A percentile compares a stretch with the other conserved stretches of the same genome.
These are phyloP conservation scores for Drosera spatulata DNA, from an alignment of 179 eudicot species.

Conservation along the genomic window DNA sequence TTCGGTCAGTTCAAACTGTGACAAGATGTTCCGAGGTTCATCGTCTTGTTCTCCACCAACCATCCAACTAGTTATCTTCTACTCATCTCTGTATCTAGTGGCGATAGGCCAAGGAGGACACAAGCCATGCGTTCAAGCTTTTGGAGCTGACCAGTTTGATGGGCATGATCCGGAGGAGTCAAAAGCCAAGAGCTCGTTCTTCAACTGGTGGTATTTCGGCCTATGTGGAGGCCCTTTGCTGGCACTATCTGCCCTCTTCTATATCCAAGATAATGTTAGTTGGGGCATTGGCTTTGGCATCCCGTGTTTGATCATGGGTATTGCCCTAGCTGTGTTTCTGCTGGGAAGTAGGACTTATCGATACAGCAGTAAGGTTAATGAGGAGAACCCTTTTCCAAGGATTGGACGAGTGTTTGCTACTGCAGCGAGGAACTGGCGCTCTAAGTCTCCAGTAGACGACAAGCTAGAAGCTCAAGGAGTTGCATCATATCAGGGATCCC, in stretches of 20 bases:
- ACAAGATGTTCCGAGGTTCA: conserved; percentile 9
- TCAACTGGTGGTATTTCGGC: conserved; percentile 89
- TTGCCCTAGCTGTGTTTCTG: conserved; percentile 50
- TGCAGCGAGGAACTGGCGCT: conserved; percentile 50
- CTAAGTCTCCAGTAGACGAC: conserved; percentile 22
- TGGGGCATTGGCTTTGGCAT: conserved; percentile 97
- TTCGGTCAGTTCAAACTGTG: conserved; percentile 12
- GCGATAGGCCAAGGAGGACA: conserved; percentile 85
- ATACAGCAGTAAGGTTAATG: conserved; percentile 32
- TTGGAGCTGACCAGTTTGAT: conserved; percentile 95
- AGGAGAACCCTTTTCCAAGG: conserved; percentile 46
- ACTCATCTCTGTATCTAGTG: conserved; percentile 58
- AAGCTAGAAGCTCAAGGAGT: conserved; percentile 36
- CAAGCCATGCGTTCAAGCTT: conserved; percentile 87
- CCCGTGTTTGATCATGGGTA: conserved; percentile 59
- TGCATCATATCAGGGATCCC: conserved; percentile 13
- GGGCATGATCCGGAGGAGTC: conserved; percentile 45
- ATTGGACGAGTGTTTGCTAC: conserved; percentile 55
- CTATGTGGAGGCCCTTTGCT: conserved; percentile 28
- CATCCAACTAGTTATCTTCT: conserved; percentile 46
- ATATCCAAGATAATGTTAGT: conserved; percentile 67
- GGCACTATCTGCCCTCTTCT: conserved; percentile 32
- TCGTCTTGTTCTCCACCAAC: conserved; percentile 9
- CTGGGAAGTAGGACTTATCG: conserved; percentile 62
- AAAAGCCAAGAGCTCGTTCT: conserved; percentile 85